These are phyloP conservation scores for Hortiboletus campestris DNA, from an alignment of 768 basidiomycete genomes.

Conservation along the genomic window DNA sequence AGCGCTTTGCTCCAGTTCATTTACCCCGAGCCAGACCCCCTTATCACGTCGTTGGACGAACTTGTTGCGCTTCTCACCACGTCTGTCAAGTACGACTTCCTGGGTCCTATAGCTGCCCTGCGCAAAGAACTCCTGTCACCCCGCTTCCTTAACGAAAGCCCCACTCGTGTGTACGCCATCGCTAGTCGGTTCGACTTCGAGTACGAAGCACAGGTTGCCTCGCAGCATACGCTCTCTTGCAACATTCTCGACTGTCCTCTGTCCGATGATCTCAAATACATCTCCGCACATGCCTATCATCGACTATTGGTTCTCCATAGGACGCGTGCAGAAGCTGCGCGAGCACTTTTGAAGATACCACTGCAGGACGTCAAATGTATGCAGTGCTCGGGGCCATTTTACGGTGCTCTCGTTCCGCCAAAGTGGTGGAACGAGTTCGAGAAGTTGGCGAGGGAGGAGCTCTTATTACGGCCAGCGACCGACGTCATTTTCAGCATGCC, in stretches of 20 bases:
- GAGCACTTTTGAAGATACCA: conserved; percentile 44
- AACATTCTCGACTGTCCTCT: conserved; percentile 57
- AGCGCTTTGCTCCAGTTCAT: conserved; percentile 55
- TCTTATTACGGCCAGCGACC: conserved; percentile 53
- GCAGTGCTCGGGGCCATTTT: conserved; percentile 58
- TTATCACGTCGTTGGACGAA: conserved; percentile 50
- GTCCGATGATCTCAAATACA: conserved; percentile 60
- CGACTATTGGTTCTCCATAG: conserved; percentile 61
- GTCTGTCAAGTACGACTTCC: conserved; percentile 65
- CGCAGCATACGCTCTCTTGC: conserved; percentile 51
- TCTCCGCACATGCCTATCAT: conserved; percentile 68
- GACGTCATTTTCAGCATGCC: conserved; percentile 58
- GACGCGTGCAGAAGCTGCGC: conserved; percentile 48
- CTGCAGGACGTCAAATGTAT: conserved; percentile 61
- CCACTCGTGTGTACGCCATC: conserved; percentile 68
- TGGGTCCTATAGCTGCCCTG: conserved; percentile 44
- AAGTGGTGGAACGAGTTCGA: conserved; percentile 71
- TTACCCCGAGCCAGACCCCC: conserved; percentile 60
- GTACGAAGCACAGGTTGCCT: conserved; percentile 61
- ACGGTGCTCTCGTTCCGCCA: conserved; percentile 49
- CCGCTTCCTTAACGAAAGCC: conserved; percentile 44
- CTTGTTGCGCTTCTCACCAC: conserved; percentile 49
- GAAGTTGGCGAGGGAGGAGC: conserved; percentile 54
- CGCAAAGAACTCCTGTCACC: conserved; percentile 51
- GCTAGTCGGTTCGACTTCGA: conserved; percentile 65